Conservation (phyloP, 805 yeast species). For the Hanseniaspora jakobsenii region DNA sequence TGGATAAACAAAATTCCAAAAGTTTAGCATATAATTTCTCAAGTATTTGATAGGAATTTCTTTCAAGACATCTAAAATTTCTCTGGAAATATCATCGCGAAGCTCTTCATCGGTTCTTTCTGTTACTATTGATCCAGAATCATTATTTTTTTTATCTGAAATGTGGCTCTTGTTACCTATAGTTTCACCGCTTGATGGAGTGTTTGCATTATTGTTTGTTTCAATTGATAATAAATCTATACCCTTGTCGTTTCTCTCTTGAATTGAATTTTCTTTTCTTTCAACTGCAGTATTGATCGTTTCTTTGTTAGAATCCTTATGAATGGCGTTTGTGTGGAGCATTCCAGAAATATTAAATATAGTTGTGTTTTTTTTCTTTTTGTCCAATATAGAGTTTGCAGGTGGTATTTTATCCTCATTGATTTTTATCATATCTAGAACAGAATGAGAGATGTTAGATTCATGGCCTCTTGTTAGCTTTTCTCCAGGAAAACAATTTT, state of each 20-base stretch:
- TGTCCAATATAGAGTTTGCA: slow-evolving; percentile 14
- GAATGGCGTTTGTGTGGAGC: no score
- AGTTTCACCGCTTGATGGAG: no score
- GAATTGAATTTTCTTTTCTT: no score
- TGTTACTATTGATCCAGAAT: no score
- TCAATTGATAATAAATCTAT: no score
- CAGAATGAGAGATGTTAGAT: slow-evolving; percentile 12
- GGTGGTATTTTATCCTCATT: slow-evolving; percentile 14
- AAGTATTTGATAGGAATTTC: slow-evolving; percentile 4
- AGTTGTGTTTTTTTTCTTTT: slow-evolving; percentile 9
- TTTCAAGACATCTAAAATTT: neutral
- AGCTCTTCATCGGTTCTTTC: neutral
- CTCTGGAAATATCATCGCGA: no score
- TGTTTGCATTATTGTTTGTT: no score
- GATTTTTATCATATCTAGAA: slow-evolving; percentile 14
- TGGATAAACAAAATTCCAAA: slow-evolving; percentile 15
- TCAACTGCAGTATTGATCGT: no score
- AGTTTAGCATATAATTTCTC: slow-evolving; percentile 7
- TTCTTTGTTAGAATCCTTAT: no score
- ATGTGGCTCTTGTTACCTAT: no score
- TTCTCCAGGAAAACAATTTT: slow-evolving; percentile 8
- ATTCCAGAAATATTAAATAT: neutral
- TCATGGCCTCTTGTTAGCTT: slow-evolving; percentile 9
- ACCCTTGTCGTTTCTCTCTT: no score
- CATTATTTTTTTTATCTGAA: neutral